Evolutionary conservation across 495 filamentous ascomycete genomes (phyloP), one percentile per base, ranked within the genome.

Genomic region (Penicillium samsonianum): DNA sequence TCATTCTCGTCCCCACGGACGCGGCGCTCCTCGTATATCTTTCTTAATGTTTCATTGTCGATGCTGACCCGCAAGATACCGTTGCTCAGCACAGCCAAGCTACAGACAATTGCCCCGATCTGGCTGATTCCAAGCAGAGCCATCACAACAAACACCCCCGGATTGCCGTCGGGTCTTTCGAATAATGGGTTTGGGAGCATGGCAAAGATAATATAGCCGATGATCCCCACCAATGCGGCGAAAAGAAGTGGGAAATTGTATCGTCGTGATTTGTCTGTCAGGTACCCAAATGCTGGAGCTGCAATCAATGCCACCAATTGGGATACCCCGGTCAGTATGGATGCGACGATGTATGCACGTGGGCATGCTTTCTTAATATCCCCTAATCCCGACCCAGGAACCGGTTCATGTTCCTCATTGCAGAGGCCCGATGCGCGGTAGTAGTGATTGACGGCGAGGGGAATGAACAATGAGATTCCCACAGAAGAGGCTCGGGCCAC

Each of bases 401-500:
- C 79, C 22, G 67, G 64, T 16, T 80, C 77, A 33, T 81, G 80
- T 2, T 81, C 78, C 11, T 82, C 84, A 46, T 81, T 73, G 74
- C 94, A 98, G 46, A 87, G 83, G 7, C 91, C 92, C 47, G 87
- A 85, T n/a, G 69, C 72, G 45, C 91, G 87, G 71, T 93, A 98
- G 70, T 91, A 96, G 38, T 87, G 80, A 65, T 99, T 97, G 56
- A 96, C 84, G 59, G 86, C 93, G 5, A 99, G 80, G 5, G 94
- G 95, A 48, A 99, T 87, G 75, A 97, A 99, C 9, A 96, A 78
- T 1, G 90, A 93, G 52, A 98, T 96, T 11, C 88, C 92, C 41
- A 99, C 93, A 0, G 92, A 96, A n/a, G 91, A 96, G 11, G 94
- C 90, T 49, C 94, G 86, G 5, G 95, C 94, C 1, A 98, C 93